Conservation (phyloP, 225 moss, liverwort and hornwort species). For the Anthoceros angustus region DNA sequence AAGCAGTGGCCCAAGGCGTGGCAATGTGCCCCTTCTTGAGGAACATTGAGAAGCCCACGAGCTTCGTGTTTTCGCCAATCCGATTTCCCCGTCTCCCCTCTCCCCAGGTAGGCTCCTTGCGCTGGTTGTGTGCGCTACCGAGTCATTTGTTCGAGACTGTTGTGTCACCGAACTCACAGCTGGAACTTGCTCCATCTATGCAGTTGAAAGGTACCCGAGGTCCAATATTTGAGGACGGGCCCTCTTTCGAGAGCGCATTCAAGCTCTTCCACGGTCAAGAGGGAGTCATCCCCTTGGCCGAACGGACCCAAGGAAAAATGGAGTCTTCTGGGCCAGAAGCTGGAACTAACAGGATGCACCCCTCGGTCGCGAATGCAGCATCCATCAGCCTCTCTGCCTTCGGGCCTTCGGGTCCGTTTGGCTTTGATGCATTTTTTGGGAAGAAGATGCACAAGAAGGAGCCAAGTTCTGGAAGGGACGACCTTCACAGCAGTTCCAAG, state of each 20-base stretch:
- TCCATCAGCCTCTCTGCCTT: conserved; percentile 35
- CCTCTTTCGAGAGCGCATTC: conserved; percentile 71
- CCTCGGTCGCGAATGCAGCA: conserved; percentile 32
- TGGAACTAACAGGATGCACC: conserved; percentile 16
- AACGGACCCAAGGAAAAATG: not conserved
- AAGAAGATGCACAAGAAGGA: conserved; percentile 6
- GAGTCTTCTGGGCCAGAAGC: not conserved
- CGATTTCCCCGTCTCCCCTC: too few relatives aligned
- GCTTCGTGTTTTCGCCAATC: conserved; percentile 20
- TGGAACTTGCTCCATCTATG: too few relatives aligned
- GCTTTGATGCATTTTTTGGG: conserved; percentile 31
- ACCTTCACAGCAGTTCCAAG: not conserved
- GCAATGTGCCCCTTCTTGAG: conserved; percentile 32
- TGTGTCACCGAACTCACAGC: too few relatives aligned
- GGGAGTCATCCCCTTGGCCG: conserved; percentile 64
- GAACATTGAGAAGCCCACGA: conserved; percentile 23
- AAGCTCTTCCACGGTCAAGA: conserved; percentile 74
- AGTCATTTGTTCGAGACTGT: too few relatives aligned
- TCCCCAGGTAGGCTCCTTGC: too few relatives aligned
- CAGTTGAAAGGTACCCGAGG: conserved; percentile 19
- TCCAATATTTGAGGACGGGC: conserved; percentile 93
- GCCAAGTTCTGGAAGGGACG: conserved; percentile 4
- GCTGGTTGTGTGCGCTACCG: too few relatives aligned
- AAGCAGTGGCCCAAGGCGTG: too few relatives aligned
- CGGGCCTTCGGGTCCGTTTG: conserved; percentile 29